Base-by-base conservation (phyloP, 2,329 filamentous ascomycete species). In the Nannizziopsis arthrosporioides region DNA sequence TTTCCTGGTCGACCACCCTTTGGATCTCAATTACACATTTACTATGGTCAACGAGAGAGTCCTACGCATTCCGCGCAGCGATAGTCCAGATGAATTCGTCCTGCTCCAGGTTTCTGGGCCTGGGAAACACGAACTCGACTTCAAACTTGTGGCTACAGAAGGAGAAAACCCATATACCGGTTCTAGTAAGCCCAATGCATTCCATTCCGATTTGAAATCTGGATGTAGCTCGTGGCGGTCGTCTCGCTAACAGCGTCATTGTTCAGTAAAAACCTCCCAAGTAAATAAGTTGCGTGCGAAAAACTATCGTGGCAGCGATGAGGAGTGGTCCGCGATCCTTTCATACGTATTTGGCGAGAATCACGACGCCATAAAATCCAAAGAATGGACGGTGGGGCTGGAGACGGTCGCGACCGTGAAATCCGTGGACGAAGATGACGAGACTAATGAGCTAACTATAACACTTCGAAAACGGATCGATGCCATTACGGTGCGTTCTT, bases 111-210 rank as follows among this genome's bases (percentile, higher is more conserved):
- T 77, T 49, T 60, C 63, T 42, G 63, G 52, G 15, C 52, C 58
- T 10, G 60, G 62, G n/a, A 54, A 60, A 47, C 51, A 62, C 51
- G 53, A 63, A 2, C 63, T 80, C 8, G 75, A 80, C 56, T 58
- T 80, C 34, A 70, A 70, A 47, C 65, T 82, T 22, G 64, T 73
- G 9, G 78, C 73, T 18, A 80, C 77, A 19, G 77, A 82, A 59
- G 74, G 74, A 41, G 72, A 77, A 52, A 65, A 63, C 47, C 71
- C 76, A 10, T 81, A 75, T 60, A 64, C 68, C 17, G 63, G 65
- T 6, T 66, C 66, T 49, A 61, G 74, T 76, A 59, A 43, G 60
- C 51, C 14, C 22, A 34, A 27, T 22, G 1, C 12, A 31, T 14
- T 2, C 5, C 8, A 19, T 32, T 39, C 10, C n/a, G 6, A 17